A percentile compares a stretch with the other conserved stretches of the same genome.
Conservation (phyloP, 306 rosid genomes). For the Nissolia schottii region DNA sequence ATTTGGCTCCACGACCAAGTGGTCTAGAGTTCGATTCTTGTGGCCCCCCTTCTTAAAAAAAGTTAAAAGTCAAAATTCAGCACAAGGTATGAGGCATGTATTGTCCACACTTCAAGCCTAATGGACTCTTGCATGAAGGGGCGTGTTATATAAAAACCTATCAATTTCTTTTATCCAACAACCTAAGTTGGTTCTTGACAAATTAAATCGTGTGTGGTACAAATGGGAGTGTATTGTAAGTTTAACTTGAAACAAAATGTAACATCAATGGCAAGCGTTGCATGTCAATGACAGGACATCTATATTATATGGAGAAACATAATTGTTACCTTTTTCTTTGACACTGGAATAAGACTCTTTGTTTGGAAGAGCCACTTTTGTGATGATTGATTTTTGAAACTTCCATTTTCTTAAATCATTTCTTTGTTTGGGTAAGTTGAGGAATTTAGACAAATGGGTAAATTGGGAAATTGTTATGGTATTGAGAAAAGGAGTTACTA, state of each 20-base stretch:
- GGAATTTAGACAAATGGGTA: neutral
- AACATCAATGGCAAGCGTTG: neutral
- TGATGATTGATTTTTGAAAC: neutral
- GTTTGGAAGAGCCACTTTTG: neutral
- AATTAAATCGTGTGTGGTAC: neutral
- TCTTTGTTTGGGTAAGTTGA: neutral
- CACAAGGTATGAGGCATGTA: too few relatives aligned
- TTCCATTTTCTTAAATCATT: neutral
- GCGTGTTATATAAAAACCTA: too few relatives aligned
- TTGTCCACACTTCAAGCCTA: too few relatives aligned
- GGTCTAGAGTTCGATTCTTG: too few relatives aligned
- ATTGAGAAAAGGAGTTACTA: neutral
- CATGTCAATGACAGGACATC: neutral
- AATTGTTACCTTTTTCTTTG: neutral
- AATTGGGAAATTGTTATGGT: neutral
- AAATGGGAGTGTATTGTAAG: conserved; percentile 4
- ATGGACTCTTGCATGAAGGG: too few relatives aligned
- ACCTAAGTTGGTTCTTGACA: too few relatives aligned
- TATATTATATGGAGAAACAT: neutral
- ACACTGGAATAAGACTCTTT: neutral
- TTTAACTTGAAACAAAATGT: neutral
- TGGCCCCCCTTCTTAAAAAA: too few relatives aligned
- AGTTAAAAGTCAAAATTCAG: too few relatives aligned
- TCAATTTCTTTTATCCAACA: too few relatives aligned
- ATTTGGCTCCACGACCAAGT: too few relatives aligned